Conservation (phyloP, 2,329 filamentous ascomycete genomes). For the Purpureocillium takamizusanense region DNA sequence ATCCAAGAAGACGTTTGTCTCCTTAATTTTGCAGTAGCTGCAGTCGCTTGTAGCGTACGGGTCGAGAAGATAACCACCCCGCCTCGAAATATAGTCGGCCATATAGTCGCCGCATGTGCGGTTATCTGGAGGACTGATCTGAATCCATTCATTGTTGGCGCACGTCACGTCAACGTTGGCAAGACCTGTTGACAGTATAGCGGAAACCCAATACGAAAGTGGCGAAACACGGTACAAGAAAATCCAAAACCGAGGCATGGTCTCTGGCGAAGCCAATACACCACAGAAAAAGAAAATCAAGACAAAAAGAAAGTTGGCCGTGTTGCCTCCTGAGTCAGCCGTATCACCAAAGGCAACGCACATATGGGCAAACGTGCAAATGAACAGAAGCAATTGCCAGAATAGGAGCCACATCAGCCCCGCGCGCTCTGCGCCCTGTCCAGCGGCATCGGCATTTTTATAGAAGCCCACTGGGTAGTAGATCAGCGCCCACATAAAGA, state of each 20-base stretch:
- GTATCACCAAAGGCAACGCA: constrained; percentile 54
- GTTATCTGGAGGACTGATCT: too few species aligned
- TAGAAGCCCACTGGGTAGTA: neutral
- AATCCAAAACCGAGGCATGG: constrained; percentile 62
- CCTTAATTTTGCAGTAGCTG: too few species aligned
- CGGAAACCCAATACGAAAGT: constrained; percentile 12
- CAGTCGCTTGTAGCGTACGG: too few species aligned
- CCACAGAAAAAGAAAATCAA: constrained; percentile 56
- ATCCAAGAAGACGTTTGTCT: too few species aligned
- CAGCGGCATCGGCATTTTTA: neutral
- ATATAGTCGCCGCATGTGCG: too few species aligned
- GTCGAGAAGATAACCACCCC: too few species aligned
- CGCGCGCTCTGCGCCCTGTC: constrained; percentile 37
- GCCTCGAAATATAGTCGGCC: too few species aligned
- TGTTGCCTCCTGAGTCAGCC: constrained; percentile 58
- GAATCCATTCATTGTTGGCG: too few species aligned
- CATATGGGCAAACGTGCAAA: constrained; percentile 58
- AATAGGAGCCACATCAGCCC: constrained; percentile 60
- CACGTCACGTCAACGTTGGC: too few species aligned
- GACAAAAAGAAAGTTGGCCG: constrained; percentile 58
- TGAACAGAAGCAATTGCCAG: constrained; percentile 57
- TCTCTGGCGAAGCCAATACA: constrained; percentile 49
- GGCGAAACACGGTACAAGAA: constrained; percentile 65
- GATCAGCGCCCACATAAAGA: neutral
- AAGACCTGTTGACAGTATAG: too few species aligned